A percentile compares a stretch with the other conserved stretches of the same genome.
Conservation (phyloP, 2,329 filamentous ascomycete species). For the Blastomyces emzantsi region DNA sequence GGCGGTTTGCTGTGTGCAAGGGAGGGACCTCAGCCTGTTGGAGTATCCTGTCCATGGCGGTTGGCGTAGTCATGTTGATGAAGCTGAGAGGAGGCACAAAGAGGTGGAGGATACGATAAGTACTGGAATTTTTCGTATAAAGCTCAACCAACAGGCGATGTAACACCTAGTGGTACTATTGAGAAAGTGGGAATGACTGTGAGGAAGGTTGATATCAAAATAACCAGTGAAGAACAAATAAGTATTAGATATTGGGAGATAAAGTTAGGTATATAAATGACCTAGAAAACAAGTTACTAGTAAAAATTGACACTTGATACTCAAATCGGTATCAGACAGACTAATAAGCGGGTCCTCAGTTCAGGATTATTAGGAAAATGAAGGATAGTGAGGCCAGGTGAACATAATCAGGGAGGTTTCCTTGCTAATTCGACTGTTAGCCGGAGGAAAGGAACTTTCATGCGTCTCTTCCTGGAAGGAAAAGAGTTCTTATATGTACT, state of each 20-base stretch:
- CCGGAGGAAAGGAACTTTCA: no score
- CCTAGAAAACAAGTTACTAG: not conserved
- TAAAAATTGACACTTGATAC: not conserved
- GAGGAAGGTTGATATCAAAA: not conserved
- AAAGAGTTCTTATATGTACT: slow-evolving; percentile 1
- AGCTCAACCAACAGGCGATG: not conserved
- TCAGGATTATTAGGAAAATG: not conserved
- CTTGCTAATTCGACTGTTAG: not conserved
- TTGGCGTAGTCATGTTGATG: not conserved
- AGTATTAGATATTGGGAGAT: not conserved
- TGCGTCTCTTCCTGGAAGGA: not conserved
- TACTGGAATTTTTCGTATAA: not conserved
- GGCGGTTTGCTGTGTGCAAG: slow-evolving; percentile 1
- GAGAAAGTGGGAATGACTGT: not conserved
- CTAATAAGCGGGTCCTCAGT: not conserved
- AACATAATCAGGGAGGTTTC: not conserved
- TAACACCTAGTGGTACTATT: not conserved
- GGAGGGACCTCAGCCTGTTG: not conserved
- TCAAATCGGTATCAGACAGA: not conserved
- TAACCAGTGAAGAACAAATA: not conserved
- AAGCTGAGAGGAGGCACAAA: not conserved
- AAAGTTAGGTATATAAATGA: not conserved
- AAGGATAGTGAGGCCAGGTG: not conserved
- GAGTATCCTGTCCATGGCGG: not conserved
- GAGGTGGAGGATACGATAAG: no score